A percentile compares a stretch with the other conserved stretches of the same genome.
These are phyloP conservation scores for Populus euphratica DNA, from an alignment of 345 rosid genomes.

Conservation along the genomic window DNA sequence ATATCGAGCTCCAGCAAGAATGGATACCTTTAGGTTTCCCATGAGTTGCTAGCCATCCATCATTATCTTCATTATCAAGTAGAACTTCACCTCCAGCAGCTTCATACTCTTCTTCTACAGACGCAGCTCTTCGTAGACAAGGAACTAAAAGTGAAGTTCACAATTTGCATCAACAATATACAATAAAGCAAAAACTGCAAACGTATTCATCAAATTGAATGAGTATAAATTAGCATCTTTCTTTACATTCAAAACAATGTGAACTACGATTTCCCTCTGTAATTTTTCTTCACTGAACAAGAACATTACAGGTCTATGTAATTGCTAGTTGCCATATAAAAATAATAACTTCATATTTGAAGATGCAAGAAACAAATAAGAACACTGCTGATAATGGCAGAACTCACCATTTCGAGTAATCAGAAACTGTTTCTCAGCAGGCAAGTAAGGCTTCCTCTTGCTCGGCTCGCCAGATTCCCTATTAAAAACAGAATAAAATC, in stretches of 20 bases:
- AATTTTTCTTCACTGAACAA: not conserved
- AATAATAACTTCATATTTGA: not conserved
- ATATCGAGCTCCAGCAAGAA: not conserved
- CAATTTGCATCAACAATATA: not conserved
- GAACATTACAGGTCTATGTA: not conserved
- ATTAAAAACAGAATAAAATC: not conserved
- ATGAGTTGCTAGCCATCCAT: slow-evolving; percentile 98
- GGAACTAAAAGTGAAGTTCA: slow-evolving; percentile 54
- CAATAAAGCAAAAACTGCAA: not conserved
- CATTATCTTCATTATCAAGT: slow-evolving; percentile 89
- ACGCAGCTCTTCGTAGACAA: slow-evolving; percentile 86
- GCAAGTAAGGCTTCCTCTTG: slow-evolving; percentile 86
- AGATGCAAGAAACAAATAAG: not conserved
- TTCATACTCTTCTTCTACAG: slow-evolving; percentile 87
- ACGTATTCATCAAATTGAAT: not conserved
- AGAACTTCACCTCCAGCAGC: slow-evolving; percentile 94
- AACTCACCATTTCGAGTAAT: slow-evolving; percentile 86
- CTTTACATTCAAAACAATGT: not conserved
- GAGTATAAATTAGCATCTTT: not conserved
- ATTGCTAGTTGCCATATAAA: not conserved
- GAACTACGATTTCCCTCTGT: not conserved
- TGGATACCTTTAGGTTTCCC: slow-evolving; percentile 85
- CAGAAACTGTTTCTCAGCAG: slow-evolving; percentile 81
- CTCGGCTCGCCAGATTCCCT: slow-evolving; percentile 98
- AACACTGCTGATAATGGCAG: not conserved